Evolutionary conservation across 805 yeast genomes (phyloP), one percentile per base, ranked within the genome.

Genomic region (Teunomyces kruisii): DNA sequence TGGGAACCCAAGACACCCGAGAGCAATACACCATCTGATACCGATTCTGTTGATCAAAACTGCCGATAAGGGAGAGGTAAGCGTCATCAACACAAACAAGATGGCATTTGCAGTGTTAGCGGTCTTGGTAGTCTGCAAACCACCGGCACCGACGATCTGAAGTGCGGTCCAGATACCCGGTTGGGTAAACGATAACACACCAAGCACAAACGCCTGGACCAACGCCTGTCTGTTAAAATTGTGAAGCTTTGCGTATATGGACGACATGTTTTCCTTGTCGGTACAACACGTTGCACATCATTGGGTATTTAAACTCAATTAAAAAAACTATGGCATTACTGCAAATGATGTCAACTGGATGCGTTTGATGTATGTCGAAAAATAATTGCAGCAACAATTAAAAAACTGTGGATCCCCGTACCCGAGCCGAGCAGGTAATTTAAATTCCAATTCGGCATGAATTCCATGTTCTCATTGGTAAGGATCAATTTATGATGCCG

Each of bases 31-130:
- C 38, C 38, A 35, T 12, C 28, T 19, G 9, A 35, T 22, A n/a
- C 38, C 38, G 12, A 35, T 22, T n/a, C 22, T 35, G 26, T 35
- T 35, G 38, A 35, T 35, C 38, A 35, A 35, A n/a, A 35, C 28
- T 19, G 38, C 38, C 5, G 38, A 35, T n/a, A 35, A 12, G 17
- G 38, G 38, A n/a, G 38, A 35, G 8, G 38, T 35, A 7, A 35
- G 13, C 12, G 38, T 35, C 38, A 35, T 35, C 10, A 35, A 35
- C 16, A 35, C 38, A 12, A 35, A 35, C 27, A 35, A 35, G 22
- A 35, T 22, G 10, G 38, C 14, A 22, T 35, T 35, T 5, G 38
- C 38, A n/a, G 38, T 35, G 22, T 35, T 35, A 10, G 38, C 38
- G 6, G 38, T 35, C 28, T 35, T 24, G 13, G 38, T 35, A 9